phyloP scores from a whole-genome alignment of 2,329 filamentous ascomycete genomes.

The Fusarium vanettenii region DNA sequence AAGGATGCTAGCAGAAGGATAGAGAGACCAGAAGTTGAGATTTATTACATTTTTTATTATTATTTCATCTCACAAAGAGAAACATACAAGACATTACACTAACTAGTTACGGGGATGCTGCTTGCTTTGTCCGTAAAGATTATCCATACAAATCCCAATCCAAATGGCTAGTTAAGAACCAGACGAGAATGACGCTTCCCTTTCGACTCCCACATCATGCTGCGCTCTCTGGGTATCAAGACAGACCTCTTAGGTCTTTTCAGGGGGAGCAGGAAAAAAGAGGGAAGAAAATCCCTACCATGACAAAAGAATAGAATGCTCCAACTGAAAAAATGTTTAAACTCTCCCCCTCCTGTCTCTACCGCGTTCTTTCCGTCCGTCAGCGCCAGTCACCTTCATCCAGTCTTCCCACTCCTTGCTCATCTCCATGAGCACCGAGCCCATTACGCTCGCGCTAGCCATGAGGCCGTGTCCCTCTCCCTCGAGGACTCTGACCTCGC shows the following conservation, averaged over 20 bases:
- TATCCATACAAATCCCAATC: constrained; percentile 31
- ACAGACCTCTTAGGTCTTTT: constrained; percentile 3
- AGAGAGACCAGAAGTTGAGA: not conserved
- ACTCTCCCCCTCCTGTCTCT: constrained; percentile 43
- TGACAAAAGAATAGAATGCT: not conserved
- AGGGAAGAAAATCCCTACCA: not conserved
- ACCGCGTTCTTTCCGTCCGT: constrained; percentile 50
- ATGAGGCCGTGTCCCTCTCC: constrained; percentile 96
- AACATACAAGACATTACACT: constrained; percentile 40
- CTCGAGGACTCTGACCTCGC: constrained; percentile 90
- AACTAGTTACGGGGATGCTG: constrained; percentile 5
- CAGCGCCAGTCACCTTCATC: constrained; percentile 69
- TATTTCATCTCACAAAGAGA: not conserved
- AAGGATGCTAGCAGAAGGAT: constrained; percentile 61
- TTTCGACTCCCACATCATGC: not conserved
- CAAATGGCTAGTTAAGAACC: constrained; percentile 16
- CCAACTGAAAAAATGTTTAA: not conserved
- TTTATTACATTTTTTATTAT: not conserved
- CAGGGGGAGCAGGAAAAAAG: not conserved
- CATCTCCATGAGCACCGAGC: constrained; percentile 92
- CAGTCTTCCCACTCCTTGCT: constrained; percentile 93
- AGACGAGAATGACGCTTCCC: constrained; percentile 13
- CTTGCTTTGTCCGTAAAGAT: constrained; percentile 28
- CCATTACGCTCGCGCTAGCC: constrained; percentile 95
- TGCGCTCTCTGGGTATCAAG: constrained; percentile 30